Evolutionary conservation across 106 monocot genomes (phyloP).

Genomic region (Apostasia shenzhenica): DNA sequence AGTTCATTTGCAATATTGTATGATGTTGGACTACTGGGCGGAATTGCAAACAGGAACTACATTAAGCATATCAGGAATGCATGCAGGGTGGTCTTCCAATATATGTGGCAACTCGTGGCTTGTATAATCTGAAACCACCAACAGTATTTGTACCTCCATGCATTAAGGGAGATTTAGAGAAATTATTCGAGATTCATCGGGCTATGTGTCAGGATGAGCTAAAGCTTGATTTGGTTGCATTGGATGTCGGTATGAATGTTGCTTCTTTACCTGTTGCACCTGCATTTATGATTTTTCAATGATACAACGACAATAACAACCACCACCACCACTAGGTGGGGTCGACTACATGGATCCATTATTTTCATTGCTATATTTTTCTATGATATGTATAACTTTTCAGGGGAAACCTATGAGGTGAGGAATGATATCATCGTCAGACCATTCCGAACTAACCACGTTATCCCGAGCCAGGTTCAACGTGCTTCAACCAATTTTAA

Average conservation of each 20-base stretch:
- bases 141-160: constrained; percentile 89
- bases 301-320: not conserved
- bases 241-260: constrained; percentile 81
- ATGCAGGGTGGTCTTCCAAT: constrained; percentile 93
- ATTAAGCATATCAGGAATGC: not conserved
- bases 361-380: too few species aligned
- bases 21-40: too few species aligned
- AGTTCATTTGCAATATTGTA: too few species aligned
- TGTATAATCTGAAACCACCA: constrained; percentile 89
- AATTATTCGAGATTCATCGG: constrained; percentile 78
- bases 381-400: not conserved
- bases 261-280: constrained; percentile 4
- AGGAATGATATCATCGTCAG: constrained; percentile 96
- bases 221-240: constrained; percentile 74
- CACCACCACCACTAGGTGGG: too few species aligned
- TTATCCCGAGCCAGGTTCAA: constrained; percentile 91
- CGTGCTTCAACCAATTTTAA: constrained; percentile 1
- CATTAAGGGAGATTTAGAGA: constrained; percentile 83
- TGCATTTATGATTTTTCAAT: not conserved
- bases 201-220: constrained; percentile 72
- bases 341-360: too few species aligned
- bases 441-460: constrained; percentile 91
- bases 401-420: constrained; percentile 96
- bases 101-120: constrained; percentile 86
- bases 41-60: too few species aligned